These are phyloP conservation scores for Pyrrhoderma noxium DNA, from an alignment of 1,284 basidiomycete genomes.

Conservation along the genomic window DNA sequence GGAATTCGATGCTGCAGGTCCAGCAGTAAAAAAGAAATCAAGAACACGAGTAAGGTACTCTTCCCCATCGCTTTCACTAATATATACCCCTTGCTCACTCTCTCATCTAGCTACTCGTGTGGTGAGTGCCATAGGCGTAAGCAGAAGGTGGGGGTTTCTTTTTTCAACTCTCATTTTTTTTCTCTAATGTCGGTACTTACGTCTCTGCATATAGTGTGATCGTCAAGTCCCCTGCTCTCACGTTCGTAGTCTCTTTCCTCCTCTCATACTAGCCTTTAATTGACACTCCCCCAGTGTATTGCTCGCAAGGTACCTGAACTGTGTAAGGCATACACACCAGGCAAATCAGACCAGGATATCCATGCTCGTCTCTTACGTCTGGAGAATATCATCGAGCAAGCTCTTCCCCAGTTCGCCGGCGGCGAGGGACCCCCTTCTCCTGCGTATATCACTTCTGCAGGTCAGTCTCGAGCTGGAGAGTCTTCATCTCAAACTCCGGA, in stretches of 20 bases:
- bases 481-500: conserved; percentile 38
- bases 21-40: conserved; percentile 52
- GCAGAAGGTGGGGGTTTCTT: conserved; percentile 51
- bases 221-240: conserved; percentile 76
- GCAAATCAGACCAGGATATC: conserved; percentile 75
- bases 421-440: conserved; percentile 13
- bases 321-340: conserved; percentile 79
- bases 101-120: conserved; percentile 65
- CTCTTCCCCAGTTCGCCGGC: conserved; percentile 55
- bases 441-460: background rate
- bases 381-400: conserved; percentile 72
- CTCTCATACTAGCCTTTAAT: conserved; percentile 17
- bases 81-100: conserved; percentile 10
- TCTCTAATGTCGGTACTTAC: conserved; percentile 21
- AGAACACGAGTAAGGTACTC: conserved; percentile 65
- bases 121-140: conserved; percentile 80
- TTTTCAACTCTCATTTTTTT: background rate
- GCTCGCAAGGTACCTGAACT: conserved; percentile 77
- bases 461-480: conserved; percentile 3
- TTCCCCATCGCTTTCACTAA: conserved; percentile 20
- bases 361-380: conserved; percentile 61
- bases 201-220: conserved; percentile 49
- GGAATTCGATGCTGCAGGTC: conserved; percentile 42
- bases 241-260: conserved; percentile 36
- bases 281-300: conserved; percentile 45